phyloP scores from a whole-genome alignment of 164 flowering plant genomes.

The Stephania yunnanensis region DNA sequence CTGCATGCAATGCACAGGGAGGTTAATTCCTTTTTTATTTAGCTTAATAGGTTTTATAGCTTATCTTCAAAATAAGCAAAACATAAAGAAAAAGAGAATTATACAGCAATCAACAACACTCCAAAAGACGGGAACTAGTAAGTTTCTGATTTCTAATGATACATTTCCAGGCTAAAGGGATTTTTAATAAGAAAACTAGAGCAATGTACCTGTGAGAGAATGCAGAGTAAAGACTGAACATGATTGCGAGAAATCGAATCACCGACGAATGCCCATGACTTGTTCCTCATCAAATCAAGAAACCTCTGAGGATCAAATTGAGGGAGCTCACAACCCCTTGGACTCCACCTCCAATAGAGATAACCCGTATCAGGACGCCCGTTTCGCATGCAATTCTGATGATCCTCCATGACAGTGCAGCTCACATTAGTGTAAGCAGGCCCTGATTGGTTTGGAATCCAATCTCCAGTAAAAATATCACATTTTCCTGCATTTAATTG shows the following conservation, averaged over 20 bases:
- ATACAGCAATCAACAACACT: neutral
- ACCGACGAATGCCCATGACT: constrained; percentile 74
- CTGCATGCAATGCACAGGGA: too few species aligned
- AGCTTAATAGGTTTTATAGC: neutral
- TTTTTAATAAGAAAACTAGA: neutral
- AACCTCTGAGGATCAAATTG: constrained; percentile 52
- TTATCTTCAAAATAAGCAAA: neutral
- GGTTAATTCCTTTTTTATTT: too few species aligned
- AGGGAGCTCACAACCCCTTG: constrained; percentile 59
- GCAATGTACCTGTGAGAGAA: constrained; percentile 64
- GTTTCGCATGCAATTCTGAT: constrained; percentile 92
- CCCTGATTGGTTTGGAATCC: constrained; percentile 71
- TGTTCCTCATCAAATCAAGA: constrained; percentile 72
- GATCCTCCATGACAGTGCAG: constrained; percentile 56
- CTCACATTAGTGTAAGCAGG: constrained; percentile 71
- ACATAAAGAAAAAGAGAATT: neutral
- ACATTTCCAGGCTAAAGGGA: neutral
- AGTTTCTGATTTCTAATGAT: neutral
- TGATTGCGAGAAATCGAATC: constrained; percentile 94
- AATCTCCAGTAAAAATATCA: constrained; percentile 71
- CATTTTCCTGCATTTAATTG: constrained; percentile 46
- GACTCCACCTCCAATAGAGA: constrained; percentile 91
- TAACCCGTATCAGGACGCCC: constrained; percentile 80
- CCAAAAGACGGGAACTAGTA: neutral
- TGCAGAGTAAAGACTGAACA: constrained; percentile 85